These are phyloP conservation scores for Aspergillus indologenus DNA, from an alignment of 495 filamentous ascomycete genomes.

Conservation along the genomic window DNA sequence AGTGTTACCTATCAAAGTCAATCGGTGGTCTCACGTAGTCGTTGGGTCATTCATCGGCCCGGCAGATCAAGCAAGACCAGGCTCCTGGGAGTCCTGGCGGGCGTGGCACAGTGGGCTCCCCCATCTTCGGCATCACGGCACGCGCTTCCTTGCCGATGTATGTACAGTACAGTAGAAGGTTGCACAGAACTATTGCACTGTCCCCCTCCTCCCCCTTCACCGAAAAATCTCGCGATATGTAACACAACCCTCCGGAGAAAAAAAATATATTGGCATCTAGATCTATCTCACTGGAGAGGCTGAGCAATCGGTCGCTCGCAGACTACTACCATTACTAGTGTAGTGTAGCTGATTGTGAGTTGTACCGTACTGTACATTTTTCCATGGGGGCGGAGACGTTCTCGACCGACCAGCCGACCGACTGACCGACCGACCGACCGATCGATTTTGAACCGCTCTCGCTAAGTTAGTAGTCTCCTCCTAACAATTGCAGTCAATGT, in stretches of 20 bases:
- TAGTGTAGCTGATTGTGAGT: not conserved
- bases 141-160: not conserved
- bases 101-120: too few species aligned
- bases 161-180: too few species aligned
- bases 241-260: too few species aligned
- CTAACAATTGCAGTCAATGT: too few species aligned
- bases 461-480: too few species aligned
- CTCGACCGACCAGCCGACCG: constrained; percentile 3
- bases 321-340: too few species aligned
- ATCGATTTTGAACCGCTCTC: not conserved
- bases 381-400: not conserved
- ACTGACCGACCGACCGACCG: constrained; percentile 3
- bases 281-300: too few species aligned
- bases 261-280: not conserved
- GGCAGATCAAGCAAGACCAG: constrained; percentile 5
- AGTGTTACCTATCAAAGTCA: not conserved
- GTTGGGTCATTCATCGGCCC: constrained; percentile 11
- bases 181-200: too few species aligned
- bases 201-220: too few species aligned
- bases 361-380: not conserved
- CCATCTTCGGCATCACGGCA: not conserved
- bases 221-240: too few species aligned
- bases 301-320: too few species aligned
- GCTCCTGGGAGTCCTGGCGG: too few species aligned
- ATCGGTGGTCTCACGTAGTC: constrained; percentile 1